Conservation (phyloP, 768 basidiomycete genomes). For the Auriculariales sp. region DNA sequence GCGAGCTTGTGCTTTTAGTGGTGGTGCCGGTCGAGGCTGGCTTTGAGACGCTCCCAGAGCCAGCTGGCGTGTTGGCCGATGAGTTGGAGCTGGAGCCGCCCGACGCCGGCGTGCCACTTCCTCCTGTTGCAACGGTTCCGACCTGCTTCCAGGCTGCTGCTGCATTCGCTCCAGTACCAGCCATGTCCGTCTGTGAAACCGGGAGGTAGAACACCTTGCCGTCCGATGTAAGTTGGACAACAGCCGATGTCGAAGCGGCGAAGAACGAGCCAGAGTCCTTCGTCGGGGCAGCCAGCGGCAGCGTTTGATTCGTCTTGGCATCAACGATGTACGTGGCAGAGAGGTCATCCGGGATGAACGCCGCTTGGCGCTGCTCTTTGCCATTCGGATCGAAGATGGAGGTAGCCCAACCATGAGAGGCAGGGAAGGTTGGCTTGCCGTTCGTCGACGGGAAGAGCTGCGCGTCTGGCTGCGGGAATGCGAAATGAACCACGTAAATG, state of each 20-base stretch:
- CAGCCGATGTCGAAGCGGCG: slow-evolving; percentile 42
- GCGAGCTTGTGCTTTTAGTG: too few relatives aligned
- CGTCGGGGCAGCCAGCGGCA: slow-evolving; percentile 41
- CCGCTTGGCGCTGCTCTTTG: slow-evolving; percentile 63
- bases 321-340: slow-evolving; percentile 61
- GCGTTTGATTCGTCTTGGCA: slow-evolving; percentile 56
- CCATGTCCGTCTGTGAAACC: slow-evolving; percentile 31
- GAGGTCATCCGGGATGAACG: slow-evolving; percentile 63
- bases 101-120: not conserved
- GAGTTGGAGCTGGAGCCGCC: not conserved
- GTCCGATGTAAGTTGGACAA: slow-evolving; percentile 52
- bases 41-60: too few relatives aligned
- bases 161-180: slow-evolving; percentile 19
- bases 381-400: slow-evolving; percentile 48
- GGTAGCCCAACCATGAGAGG: slow-evolving; percentile 48
- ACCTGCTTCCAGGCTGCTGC: slow-evolving; percentile 17
- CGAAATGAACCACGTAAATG: slow-evolving; percentile 83
- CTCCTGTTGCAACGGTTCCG: not conserved
- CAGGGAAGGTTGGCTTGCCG: slow-evolving; percentile 46
- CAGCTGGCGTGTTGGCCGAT: too few relatives aligned
- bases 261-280: slow-evolving; percentile 50
- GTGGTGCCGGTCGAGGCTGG: too few relatives aligned
- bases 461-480: slow-evolving; percentile 61
- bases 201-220: slow-evolving; percentile 49
- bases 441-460: slow-evolving; percentile 37